Evolutionary conservation across 139 green algal genomes (phyloP).

Genomic region (Tetraselmis chui): DNA sequence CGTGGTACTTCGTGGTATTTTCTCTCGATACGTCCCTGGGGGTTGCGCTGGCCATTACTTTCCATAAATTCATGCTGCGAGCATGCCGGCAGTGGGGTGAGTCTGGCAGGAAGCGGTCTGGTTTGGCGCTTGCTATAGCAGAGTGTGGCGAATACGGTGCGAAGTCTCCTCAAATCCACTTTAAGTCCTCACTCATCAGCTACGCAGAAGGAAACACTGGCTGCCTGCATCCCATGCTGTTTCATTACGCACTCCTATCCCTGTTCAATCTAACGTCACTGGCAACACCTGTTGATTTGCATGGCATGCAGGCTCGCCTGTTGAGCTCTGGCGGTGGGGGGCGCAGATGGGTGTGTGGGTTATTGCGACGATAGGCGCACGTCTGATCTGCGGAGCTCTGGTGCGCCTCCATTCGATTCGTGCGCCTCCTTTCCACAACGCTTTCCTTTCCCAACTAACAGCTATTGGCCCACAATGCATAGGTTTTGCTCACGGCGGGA

Average conservation of each 20-base stretch:
- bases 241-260: too few species aligned
- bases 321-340: slow-evolving; percentile 19
- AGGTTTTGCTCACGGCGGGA: not conserved
- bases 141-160: slow-evolving; percentile 48
- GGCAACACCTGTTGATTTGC: not conserved
- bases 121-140: slow-evolving; percentile 8
- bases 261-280: too few species aligned
- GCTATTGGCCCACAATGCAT: not conserved
- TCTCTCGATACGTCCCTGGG: slow-evolving; percentile 48
- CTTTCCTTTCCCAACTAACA: not conserved
- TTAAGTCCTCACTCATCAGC: too few species aligned
- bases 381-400: slow-evolving; percentile 24
- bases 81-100: not conserved
- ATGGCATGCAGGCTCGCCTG: slow-evolving; percentile 28
- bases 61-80: slow-evolving; percentile 35
- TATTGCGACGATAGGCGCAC: slow-evolving; percentile 25
- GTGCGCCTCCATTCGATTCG: too few species aligned
- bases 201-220: too few species aligned
- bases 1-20: slow-evolving; percentile 47
- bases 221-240: too few species aligned
- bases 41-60: slow-evolving; percentile 31
- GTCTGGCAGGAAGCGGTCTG: not conserved
- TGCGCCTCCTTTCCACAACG: not conserved
- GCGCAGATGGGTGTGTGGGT: slow-evolving; percentile 47
- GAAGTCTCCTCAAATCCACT: too few species aligned